phyloP scores from a whole-genome alignment of 108 stramenopile genomes.

The Nannochloropsis gaditana region DNA sequence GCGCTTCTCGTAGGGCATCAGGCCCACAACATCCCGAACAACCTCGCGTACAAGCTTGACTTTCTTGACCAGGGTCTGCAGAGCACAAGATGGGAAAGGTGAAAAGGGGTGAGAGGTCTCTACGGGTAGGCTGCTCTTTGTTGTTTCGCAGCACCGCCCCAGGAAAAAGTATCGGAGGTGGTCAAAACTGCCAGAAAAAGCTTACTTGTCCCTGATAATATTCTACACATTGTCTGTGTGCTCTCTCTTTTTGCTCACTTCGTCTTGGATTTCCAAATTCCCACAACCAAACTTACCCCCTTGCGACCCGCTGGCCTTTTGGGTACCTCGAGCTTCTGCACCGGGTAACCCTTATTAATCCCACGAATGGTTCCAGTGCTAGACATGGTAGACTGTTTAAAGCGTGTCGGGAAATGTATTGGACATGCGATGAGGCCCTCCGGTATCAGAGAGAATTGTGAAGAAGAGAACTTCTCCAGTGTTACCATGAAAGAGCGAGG shows the following conservation, averaged over 20 bases:
- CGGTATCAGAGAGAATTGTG: no score
- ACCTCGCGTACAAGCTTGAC: conserved; percentile 74
- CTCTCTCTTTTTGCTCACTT: background rate
- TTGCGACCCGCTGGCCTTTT: conserved; percentile 12
- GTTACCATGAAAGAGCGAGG: no score
- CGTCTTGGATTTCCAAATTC: no score
- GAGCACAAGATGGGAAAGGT: background rate
- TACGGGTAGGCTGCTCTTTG: background rate
- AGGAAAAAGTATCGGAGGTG: background rate
- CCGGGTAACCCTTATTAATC: conserved; percentile 22
- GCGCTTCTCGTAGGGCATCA: conserved; percentile 96
- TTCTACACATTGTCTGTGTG: background rate
- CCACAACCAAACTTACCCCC: conserved; percentile 16
- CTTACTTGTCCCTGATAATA: background rate
- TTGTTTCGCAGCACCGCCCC: background rate
- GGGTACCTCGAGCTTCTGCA: conserved; percentile 21
- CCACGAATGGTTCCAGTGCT: conserved; percentile 17
- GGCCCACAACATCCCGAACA: conserved; percentile 93
- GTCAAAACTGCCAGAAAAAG: background rate
- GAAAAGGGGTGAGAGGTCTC: background rate
- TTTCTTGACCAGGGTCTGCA: conserved; percentile 47
- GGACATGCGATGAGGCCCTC: no score
- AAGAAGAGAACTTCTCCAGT: no score
- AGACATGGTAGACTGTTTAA: conserved; percentile 15
- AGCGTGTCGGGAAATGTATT: background rate